These are phyloP conservation scores for Amaranthus palmeri DNA, from an alignment of 148 eudicot species.

Conservation along the genomic window DNA sequence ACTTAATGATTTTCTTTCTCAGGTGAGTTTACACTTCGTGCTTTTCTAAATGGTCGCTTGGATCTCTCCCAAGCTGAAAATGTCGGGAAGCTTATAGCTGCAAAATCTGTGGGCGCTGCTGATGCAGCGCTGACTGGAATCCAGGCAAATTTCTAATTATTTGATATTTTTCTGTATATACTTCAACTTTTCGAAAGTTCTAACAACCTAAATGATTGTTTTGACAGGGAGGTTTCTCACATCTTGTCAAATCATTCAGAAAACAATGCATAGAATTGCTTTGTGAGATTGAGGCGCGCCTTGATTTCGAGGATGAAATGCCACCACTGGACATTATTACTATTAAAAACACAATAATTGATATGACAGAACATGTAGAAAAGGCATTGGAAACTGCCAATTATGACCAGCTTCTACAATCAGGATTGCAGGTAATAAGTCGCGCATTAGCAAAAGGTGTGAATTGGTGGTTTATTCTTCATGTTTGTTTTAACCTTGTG, in stretches of 20 bases:
- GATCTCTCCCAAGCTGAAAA: conserved; percentile 97
- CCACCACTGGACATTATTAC: conserved; percentile 61
- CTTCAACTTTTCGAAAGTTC: neutral
- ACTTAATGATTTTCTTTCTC: conserved; percentile 6
- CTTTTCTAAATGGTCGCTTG: conserved; percentile 92
- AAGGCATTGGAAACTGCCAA: conserved; percentile 80
- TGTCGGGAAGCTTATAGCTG: conserved; percentile 80
- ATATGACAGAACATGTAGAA: conserved; percentile 59
- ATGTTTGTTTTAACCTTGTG: neutral
- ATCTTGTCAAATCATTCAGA: conserved; percentile 68
- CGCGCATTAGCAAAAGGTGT: neutral
- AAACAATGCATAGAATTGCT: conserved; percentile 80
- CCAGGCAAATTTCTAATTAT: conserved; percentile 46
- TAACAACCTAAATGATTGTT: neutral
- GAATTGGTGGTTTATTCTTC: neutral
- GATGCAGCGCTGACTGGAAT: conserved; percentile 97
- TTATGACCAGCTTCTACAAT: conserved; percentile 85
- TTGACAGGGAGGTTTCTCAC: conserved; percentile 89
- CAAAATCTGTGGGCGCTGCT: conserved; percentile 79
- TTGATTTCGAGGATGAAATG: conserved; percentile 99
- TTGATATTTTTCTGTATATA: conserved; percentile 2
- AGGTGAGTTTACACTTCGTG: conserved; percentile 99
- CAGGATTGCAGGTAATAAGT: conserved; percentile 76
- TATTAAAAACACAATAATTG: conserved; percentile 40
- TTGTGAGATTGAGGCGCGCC: conserved; percentile 95